These are phyloP conservation scores for Vitis hybrid DNA, from an alignment of 177 flowering plant species.

Conservation along the genomic window DNA sequence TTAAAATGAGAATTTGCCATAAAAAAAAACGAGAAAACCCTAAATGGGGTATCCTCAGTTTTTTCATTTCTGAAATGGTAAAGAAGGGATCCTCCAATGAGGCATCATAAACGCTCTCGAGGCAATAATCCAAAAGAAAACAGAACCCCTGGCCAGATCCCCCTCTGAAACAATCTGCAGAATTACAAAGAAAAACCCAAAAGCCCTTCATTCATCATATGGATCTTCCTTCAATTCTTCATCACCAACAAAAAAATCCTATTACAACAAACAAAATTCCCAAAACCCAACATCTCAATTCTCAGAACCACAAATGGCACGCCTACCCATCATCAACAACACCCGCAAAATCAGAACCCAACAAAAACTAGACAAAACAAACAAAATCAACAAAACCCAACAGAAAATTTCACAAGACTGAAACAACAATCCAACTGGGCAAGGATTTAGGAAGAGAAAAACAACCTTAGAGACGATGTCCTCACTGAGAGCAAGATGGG, in stretches of 20 bases:
- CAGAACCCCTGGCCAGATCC: too few relatives aligned
- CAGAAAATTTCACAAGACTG: neutral
- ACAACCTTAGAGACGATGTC: slow-evolving; percentile 81
- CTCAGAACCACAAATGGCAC: neutral
- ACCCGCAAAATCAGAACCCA: neutral
- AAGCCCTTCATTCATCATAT: neutral
- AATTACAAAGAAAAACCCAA: neutral
- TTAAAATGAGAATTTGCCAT: too few relatives aligned
- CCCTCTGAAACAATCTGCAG: too few relatives aligned
- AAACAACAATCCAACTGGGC: neutral
- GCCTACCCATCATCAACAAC: neutral
- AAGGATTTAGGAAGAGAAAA: slow-evolving; percentile 2
- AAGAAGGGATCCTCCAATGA: too few relatives aligned
- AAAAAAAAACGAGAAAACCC: too few relatives aligned
- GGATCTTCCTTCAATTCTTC: neutral
- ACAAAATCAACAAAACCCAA: slow-evolving; percentile 8
- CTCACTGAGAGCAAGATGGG: slow-evolving; percentile 74
- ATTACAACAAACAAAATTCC: neutral
- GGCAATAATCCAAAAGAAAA: too few relatives aligned
- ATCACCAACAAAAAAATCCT: neutral
- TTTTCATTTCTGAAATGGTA: too few relatives aligned
- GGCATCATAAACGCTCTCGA: too few relatives aligned
- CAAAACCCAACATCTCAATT: neutral
- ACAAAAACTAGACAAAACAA: neutral
- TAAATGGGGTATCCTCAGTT: too few relatives aligned